A percentile compares a stretch with the other conserved stretches of the same genome.
phyloP scores from a whole-genome alignment of 352 stramenopile species.

The Pythium periplocum region DNA sequence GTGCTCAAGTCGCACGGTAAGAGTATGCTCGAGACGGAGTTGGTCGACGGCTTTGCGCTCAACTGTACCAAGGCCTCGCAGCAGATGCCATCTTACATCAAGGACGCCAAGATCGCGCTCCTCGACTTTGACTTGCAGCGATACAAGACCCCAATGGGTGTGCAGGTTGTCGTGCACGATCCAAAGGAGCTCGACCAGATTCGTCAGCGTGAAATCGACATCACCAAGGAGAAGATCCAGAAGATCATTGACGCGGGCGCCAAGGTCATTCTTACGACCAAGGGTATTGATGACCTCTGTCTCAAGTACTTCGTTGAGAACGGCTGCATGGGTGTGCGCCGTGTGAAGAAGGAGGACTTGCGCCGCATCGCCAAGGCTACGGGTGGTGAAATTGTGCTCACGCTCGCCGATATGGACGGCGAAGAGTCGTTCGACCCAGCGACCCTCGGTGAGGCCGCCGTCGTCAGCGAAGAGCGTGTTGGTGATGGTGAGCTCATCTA shows the following conservation, averaged over 20 bases:
- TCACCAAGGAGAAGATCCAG: constrained; percentile 99
- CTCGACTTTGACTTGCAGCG: constrained; percentile 99
- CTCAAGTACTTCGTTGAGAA: constrained; percentile 99
- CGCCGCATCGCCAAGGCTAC: constrained; percentile 98
- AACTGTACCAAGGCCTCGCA: constrained; percentile 97
- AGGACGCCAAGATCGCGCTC: constrained; percentile 94
- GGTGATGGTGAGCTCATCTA: constrained; percentile 99
- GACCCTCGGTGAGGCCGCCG: constrained; percentile 89
- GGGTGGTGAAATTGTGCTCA: constrained; percentile 95
- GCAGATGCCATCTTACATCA: constrained; percentile 96
- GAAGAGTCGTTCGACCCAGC: constrained; percentile 95
- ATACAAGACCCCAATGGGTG: constrained; percentile 97
- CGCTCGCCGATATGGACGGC: constrained; percentile 98
- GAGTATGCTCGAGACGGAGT: constrained; percentile 83
- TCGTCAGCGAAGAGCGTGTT: constrained; percentile 95
- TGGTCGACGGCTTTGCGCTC: constrained; percentile 96
- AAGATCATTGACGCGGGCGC: constrained; percentile 98
- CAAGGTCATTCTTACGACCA: constrained; percentile 99
- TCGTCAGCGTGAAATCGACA: constrained; percentile 98
- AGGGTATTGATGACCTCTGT: constrained; percentile 99
- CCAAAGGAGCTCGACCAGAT: constrained; percentile 98
- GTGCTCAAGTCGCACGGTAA: constrained; percentile 97
- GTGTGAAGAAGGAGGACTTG: constrained; percentile 98
- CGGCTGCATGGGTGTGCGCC: constrained; percentile 94
- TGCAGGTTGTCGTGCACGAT: constrained; percentile 90